phyloP scores from a whole-genome alignment of 495 filamentous ascomycete genomes.

The Daldinia loculata region DNA sequence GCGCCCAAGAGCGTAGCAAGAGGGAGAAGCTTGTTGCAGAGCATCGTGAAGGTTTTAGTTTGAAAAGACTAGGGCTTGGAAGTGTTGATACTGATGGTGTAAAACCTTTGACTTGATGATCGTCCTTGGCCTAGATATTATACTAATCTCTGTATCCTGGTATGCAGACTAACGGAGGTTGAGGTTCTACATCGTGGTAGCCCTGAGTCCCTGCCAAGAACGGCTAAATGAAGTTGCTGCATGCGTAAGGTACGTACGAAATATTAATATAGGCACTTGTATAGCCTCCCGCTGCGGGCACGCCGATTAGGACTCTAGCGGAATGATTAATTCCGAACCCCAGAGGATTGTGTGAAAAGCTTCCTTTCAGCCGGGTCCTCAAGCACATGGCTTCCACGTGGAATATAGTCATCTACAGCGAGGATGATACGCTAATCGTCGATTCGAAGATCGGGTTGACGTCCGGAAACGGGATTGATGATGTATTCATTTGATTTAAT shows the following conservation, averaged over 20 bases:
- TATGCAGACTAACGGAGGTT: not conserved
- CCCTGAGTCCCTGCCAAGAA: slow-evolving; percentile 6
- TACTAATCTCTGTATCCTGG: slow-evolving; percentile 4
- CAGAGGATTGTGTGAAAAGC: slow-evolving; percentile 10
- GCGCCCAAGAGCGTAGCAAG: slow-evolving; percentile 37
- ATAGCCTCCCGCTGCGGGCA: not conserved
- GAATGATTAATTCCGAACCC: slow-evolving; percentile 30
- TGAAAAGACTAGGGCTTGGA: not conserved
- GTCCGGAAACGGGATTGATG: slow-evolving; percentile 11
- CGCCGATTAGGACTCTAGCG: slow-evolving; percentile 15
- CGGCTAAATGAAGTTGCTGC: slow-evolving; percentile 34
- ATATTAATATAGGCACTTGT: slow-evolving; percentile 12
- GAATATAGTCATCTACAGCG: slow-evolving; percentile 25
- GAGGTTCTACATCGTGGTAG: not conserved
- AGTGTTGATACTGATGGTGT: not conserved
- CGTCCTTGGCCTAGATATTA: slow-evolving; percentile 13
- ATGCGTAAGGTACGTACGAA: not conserved
- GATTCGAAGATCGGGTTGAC: slow-evolving; percentile 12
- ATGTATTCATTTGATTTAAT: slow-evolving; percentile 18
- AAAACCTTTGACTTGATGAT: not conserved
- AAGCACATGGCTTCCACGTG: slow-evolving; percentile 38
- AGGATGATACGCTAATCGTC: slow-evolving; percentile 1
- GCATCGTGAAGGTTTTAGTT: slow-evolving; percentile 25
- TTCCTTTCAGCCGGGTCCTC: slow-evolving; percentile 34
- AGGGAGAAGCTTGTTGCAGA: slow-evolving; percentile 38